Conservation (phyloP, 371 early-diverging fungal genomes). For the Mucor sp. region DNA sequence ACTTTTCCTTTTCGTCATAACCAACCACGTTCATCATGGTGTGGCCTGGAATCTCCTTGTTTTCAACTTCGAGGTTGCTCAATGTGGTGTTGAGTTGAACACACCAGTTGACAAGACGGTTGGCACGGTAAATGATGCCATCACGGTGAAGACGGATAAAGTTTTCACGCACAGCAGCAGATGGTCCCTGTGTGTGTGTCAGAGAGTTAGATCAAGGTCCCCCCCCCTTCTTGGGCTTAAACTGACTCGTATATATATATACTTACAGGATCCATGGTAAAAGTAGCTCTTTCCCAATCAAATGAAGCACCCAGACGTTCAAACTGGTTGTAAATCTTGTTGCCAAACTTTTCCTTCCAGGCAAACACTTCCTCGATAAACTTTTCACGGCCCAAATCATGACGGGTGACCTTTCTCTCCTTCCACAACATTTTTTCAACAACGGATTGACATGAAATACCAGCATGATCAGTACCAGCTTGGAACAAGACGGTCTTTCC, state of each 20-base stretch:
- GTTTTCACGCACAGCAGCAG: conserved; percentile 89
- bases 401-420: conserved; percentile 81
- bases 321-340: conserved; percentile 91
- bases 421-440: conserved; percentile 96
- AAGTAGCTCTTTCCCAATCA: conserved; percentile 94
- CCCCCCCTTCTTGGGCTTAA: too few species aligned
- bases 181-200: background rate
- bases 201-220: too few species aligned
- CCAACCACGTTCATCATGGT: conserved; percentile 89
- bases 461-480: conserved; percentile 99
- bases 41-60: conserved; percentile 85
- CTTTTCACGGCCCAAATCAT: conserved; percentile 93
- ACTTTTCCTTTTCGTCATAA: conserved; percentile 89
- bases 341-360: conserved; percentile 95
- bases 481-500: conserved; percentile 95
- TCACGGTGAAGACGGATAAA: conserved; percentile 97
- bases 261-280: conserved; percentile 94
- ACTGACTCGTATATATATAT: background rate
- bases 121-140: conserved; percentile 97
- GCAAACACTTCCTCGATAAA: conserved; percentile 95
- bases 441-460: conserved; percentile 98
- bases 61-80: conserved; percentile 98
- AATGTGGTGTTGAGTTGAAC: conserved; percentile 96
- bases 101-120: conserved; percentile 99
- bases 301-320: conserved; percentile 93